phyloP scores from a whole-genome alignment of 257 asterid genomes.

The Solanum piurae region DNA sequence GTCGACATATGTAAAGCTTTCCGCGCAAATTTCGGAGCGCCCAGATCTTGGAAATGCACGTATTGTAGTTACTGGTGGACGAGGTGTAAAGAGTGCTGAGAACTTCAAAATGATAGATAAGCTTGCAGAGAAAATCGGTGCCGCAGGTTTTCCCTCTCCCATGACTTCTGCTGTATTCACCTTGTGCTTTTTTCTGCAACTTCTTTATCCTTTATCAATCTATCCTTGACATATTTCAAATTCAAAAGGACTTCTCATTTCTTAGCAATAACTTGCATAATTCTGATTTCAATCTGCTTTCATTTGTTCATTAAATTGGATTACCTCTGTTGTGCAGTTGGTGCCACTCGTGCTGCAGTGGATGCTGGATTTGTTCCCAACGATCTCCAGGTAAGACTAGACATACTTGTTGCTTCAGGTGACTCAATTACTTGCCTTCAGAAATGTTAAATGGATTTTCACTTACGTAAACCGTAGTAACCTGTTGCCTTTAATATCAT shows the following conservation, averaged over 20 bases:
- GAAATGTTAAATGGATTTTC: not conserved
- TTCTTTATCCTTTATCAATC: not conserved
- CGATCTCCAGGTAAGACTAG: constrained; percentile 71
- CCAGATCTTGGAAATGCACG: constrained; percentile 93
- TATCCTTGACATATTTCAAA: not conserved
- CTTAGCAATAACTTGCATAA: not conserved
- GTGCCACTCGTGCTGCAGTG: constrained; percentile 99
- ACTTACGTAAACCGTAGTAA: not conserved
- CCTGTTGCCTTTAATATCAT: not conserved
- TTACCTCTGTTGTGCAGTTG: constrained; percentile 32
- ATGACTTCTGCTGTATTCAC: not conserved
- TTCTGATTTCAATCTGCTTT: not conserved
- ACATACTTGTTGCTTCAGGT: not conserved
- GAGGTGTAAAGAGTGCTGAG: constrained; percentile 89
- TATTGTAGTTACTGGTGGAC: constrained; percentile 77
- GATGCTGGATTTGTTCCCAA: constrained; percentile 97
- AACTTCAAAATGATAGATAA: constrained; percentile 86
- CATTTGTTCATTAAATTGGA: not conserved
- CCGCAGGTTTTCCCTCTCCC: constrained; percentile 55
- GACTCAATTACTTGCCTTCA: not conserved
- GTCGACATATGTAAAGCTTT: constrained; percentile 55
- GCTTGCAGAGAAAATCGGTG: constrained; percentile 98
- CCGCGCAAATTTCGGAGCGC: constrained; percentile 78
- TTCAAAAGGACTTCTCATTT: not conserved
- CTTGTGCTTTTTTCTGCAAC: not conserved